Evolutionary conservation across 2,329 filamentous ascomycete species (phyloP), one percentile per base, ranked within the genome.

Genomic region (Sordariomycetes sp.): DNA sequence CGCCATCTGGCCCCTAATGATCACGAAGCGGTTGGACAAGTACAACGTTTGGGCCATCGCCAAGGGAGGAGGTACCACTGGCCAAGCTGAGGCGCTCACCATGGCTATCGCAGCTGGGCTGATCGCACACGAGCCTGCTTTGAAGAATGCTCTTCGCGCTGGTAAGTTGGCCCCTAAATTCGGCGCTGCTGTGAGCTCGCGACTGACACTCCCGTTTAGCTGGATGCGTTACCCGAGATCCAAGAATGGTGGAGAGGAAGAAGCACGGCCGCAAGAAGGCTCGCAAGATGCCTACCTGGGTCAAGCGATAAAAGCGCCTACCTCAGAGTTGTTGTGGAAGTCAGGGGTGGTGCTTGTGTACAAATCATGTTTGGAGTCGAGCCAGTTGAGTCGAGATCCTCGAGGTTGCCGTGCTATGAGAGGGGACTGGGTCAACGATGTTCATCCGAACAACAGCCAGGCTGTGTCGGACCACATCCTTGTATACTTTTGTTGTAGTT

Each of bases 281-380:
- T 38, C 84, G 92, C 64, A 98, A 98, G 79, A 93, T 83, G 78
- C 90, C 90, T 40, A 75, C 92, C 50, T 98, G 93, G 92, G 88
- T 96, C 72, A 96, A 95, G 78, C 65, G 73, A 64, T 78, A 69
- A 54, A 16, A 14, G 25, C 25, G n/a, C n/a, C n/a, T 8, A 17
- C 9, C 28, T 30, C 28, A 30, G 10, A 16, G 6, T 12, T 30
- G 28, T n/a, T 7, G 25, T 27, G 7, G 12, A 15, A 27, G 25
- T n/a, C 25, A 27, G 12, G n/a, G 21, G 21, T 8, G n/a, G n/a
- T n/a, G n/a, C n/a, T n/a, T n/a, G n/a, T n/a, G n/a, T n/a, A n/a
- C n/a, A n/a, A n/a, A n/a, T n/a, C n/a, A n/a, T n/a, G n/a, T n/a
- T n/a, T n/a, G n/a, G n/a, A n/a, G n/a, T n/a, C n/a, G n/a, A n/a